These are phyloP conservation scores for Termitomyces sp. DNA, from an alignment of 768 basidiomycete genomes.

Conservation along the genomic window DNA sequence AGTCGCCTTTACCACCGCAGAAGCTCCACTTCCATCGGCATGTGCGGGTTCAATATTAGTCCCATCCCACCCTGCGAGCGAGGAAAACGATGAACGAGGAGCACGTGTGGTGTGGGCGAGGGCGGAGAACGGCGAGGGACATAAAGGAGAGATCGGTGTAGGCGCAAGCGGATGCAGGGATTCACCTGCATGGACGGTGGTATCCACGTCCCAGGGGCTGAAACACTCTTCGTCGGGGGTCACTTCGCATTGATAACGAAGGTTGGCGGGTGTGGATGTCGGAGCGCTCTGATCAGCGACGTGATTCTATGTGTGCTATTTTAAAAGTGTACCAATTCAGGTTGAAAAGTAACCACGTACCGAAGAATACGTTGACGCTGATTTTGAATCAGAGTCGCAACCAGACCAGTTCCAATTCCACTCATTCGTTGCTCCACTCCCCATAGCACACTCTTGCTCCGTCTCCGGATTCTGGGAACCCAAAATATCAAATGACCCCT, in stretches of 20 bases:
- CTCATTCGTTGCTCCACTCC: not conserved
- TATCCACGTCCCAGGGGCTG: not conserved
- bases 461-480: not conserved
- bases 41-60: not conserved
- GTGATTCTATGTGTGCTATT: not conserved
- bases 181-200: not conserved
- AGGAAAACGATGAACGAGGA: not conserved
- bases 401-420: not conserved
- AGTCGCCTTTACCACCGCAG: not conserved
- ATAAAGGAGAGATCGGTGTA: not conserved
- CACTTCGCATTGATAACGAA: not conserved
- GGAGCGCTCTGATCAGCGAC: not conserved
- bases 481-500: slow-evolving; percentile 10
- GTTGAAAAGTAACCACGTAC: not conserved
- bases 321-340: not conserved
- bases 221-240: not conserved
- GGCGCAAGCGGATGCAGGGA: not conserved
- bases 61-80: slow-evolving; percentile 15
- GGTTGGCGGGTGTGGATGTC: not conserved
- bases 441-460: not conserved
- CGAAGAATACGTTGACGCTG: not conserved
- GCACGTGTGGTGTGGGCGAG: not conserved
- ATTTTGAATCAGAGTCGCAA: not conserved
- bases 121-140: not conserved
- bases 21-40: not conserved